phyloP scores from a whole-genome alignment of 805 yeast genomes.

The Maudiozyma serrabonitensis region DNA sequence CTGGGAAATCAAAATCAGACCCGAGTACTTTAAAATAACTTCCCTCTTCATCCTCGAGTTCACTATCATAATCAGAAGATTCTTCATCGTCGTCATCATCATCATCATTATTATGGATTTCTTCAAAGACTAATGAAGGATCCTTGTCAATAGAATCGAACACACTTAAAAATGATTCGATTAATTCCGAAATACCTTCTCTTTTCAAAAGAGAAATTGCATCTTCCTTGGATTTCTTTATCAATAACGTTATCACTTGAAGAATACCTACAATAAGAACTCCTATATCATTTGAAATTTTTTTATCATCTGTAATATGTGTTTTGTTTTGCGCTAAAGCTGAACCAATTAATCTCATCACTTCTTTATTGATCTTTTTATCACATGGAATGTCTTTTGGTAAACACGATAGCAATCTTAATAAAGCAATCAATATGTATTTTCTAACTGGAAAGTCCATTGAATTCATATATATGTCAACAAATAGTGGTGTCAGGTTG shows the following conservation, averaged over 20 bases:
- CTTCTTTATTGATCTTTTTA: slow-evolving; percentile 26
- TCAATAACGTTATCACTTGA: slow-evolving; percentile 36
- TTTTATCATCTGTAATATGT: slow-evolving; percentile 14
- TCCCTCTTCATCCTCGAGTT: slow-evolving; percentile 24
- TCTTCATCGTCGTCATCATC: slow-evolving; percentile 14
- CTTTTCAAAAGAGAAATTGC: slow-evolving; percentile 47
- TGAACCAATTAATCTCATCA: slow-evolving; percentile 48
- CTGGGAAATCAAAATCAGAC: slow-evolving; percentile 26
- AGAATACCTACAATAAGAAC: slow-evolving; percentile 44
- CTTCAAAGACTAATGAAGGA: neutral
- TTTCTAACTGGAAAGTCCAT: slow-evolving; percentile 59
- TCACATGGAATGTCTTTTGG: slow-evolving; percentile 23
- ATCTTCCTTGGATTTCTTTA: slow-evolving; percentile 34
- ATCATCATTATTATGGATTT: neutral
- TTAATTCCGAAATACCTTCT: slow-evolving; percentile 43
- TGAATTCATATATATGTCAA: slow-evolving; percentile 62
- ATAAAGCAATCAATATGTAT: slow-evolving; percentile 42
- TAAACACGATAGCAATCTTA: slow-evolving; percentile 41
- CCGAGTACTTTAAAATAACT: slow-evolving; percentile 22
- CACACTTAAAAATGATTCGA: neutral
- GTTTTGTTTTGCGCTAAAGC: slow-evolving; percentile 46
- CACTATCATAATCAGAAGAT: slow-evolving; percentile 21
- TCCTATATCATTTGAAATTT: slow-evolving; percentile 27
- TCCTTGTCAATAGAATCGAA: neutral
- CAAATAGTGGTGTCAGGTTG: slow-evolving; percentile 41